Conservation (phyloP, 257 asterid genomes). For the Solanum chmielewskii region DNA sequence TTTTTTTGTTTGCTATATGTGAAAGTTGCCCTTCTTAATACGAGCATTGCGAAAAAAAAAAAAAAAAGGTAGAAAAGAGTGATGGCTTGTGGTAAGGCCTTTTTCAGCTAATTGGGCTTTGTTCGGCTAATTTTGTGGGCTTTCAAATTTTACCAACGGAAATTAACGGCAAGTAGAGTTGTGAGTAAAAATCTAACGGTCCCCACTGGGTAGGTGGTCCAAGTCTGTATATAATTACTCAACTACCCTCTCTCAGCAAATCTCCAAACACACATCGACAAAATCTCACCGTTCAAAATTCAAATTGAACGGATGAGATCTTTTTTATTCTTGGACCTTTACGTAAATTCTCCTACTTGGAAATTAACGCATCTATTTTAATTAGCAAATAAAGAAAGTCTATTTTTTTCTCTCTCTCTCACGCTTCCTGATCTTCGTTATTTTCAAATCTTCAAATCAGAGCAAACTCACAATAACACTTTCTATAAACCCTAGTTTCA, state of each 20-base stretch:
- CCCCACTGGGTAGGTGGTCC: background rate
- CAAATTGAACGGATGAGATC: constrained; percentile 14
- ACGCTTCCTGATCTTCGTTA: constrained; percentile 9
- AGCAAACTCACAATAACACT: background rate
- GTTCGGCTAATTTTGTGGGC: background rate
- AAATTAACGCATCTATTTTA: background rate
- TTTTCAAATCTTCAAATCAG: constrained; percentile 2
- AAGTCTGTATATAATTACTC: rapidly evolving
- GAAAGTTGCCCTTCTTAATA: no score
- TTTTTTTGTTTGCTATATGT: no score
- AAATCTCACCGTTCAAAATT: background rate
- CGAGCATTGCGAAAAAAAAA: no score
- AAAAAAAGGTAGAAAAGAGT: no score
- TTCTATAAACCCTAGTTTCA: constrained; percentile 1
- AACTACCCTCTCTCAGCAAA: background rate
- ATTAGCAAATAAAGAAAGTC: background rate
- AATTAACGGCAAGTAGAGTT: background rate
- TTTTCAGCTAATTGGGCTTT: background rate
- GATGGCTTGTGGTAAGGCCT: background rate
- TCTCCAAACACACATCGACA: background rate
- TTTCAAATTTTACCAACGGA: background rate
- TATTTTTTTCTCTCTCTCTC: background rate
- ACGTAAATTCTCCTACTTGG: background rate
- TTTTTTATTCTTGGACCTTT: background rate
- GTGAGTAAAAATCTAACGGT: background rate